Base-by-base conservation (phyloP, 2,329 filamentous ascomycete species). In the Ophiostoma ulmi region DNA sequence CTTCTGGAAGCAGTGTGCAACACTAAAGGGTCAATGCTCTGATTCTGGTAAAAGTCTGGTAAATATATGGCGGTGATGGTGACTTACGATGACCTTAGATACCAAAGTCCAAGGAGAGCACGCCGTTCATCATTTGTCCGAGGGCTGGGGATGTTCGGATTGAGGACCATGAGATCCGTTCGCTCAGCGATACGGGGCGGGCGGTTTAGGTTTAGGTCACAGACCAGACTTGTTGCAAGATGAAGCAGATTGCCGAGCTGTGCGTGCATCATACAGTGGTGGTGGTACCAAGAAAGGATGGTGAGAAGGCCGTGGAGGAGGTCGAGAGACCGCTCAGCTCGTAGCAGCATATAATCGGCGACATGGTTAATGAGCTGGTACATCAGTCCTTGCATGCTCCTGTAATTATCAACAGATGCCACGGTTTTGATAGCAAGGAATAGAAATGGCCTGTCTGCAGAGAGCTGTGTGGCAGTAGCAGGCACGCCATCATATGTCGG, bases 21-120 rank as follows among this genome's bases (percentile, higher is more conserved):
- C 76, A 65, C 61, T 65, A 22, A 7, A 7, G 2, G 4, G 61
- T 36, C 20, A 38, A 35, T n/a, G 6, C 2, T 26, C 3, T 20
- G 17, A 38, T 14, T 65, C 2, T n/a, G 35, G 44, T 6, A 6
- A 14, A 17, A 39, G 8, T 26, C 1, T 36, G 10, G n/a, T 14
- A 26, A 11, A 44, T 61, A 26, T 11, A 61, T 61, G n/a, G 26
- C 31, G 31, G 31, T 31, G 31, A 31, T 58, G n/a, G 4, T 31
- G n/a, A 39, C 61, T 38, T 65, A 65, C 0, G 81, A 80, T 11
- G 84, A 86, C 17, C 80, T 82, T 39, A 87, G 72, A 72, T 86
- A 87, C 82, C 85, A 88, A 1, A 84, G 82, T 0, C 84, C 86
- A 0, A 86, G 78, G 0, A 87, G 78, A 0, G 82, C 80, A n/a